These are phyloP conservation scores for Sporothrix luriei DNA, from an alignment of 2,329 filamentous ascomycete species.

Conservation along the genomic window DNA sequence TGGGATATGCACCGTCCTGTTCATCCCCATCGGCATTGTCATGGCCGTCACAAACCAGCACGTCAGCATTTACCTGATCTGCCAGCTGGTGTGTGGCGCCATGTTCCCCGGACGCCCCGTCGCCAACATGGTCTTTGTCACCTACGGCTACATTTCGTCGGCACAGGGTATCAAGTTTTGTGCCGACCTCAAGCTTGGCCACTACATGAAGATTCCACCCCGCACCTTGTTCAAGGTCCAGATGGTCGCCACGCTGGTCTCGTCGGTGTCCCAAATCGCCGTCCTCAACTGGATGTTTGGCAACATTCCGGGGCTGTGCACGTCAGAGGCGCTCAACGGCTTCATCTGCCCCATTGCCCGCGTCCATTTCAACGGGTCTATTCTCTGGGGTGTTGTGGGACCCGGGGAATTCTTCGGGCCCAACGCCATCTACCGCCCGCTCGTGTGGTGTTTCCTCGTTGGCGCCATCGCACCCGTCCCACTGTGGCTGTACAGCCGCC, in stretches of 20 bases:
- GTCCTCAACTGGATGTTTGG: constrained; percentile 90
- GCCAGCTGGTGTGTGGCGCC: constrained; percentile 79
- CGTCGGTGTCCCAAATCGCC: constrained; percentile 77
- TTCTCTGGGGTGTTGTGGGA: constrained; percentile 87
- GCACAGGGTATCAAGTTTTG: constrained; percentile 89
- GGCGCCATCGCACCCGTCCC: constrained; percentile 74
- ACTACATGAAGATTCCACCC: constrained; percentile 86
- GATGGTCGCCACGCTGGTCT: constrained; percentile 73
- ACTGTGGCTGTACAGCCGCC: constrained; percentile 70
- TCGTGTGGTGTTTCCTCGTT: constrained; percentile 80
- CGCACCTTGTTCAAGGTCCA: constrained; percentile 78
- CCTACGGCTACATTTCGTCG: constrained; percentile 86
- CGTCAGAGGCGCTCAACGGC: constrained; percentile 75
- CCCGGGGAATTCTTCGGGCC: constrained; percentile 80
- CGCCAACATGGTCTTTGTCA: constrained; percentile 92
- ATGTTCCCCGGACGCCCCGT: constrained; percentile 83
- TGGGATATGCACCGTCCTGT: constrained; percentile 75
- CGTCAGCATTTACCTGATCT: constrained; percentile 82
- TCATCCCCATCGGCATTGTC: constrained; percentile 88
- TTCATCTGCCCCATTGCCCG: constrained; percentile 86
- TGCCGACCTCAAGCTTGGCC: constrained; percentile 81
- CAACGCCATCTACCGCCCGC: constrained; percentile 70
- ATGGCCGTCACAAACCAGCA: constrained; percentile 93
- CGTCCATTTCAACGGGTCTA: constrained; percentile 87
- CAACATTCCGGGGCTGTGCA: constrained; percentile 77